Evolutionary conservation across 2,329 filamentous ascomycete species (phyloP).

Genomic region (Penicillium sp.): DNA sequence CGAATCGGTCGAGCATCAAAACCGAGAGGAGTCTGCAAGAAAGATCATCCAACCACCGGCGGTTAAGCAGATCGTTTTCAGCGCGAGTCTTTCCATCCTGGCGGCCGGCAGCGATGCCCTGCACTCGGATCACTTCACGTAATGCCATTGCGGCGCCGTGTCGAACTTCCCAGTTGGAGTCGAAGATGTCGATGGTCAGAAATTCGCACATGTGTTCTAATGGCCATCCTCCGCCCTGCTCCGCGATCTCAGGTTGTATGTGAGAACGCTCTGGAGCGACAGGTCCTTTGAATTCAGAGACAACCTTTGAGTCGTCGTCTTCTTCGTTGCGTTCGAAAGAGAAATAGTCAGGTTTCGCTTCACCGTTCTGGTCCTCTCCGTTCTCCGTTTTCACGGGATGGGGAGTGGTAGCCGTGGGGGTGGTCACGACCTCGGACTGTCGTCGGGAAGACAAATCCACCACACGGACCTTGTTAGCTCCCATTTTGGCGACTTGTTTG

Average conservation of each 20-base stretch:
- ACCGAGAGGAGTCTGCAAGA: constrained; percentile 94
- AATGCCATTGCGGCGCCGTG: constrained; percentile 96
- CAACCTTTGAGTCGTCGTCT: constrained; percentile 88
- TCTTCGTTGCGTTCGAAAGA: constrained; percentile 76
- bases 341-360: constrained; percentile 79
- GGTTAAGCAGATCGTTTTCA: constrained; percentile 79
- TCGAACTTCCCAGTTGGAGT: constrained; percentile 89
- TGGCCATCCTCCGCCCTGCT: constrained; percentile 85
- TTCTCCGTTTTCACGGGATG: constrained; percentile 63
- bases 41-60: constrained; percentile 87
- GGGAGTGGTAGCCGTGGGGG: constrained; percentile 52
- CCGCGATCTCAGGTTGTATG: constrained; percentile 73
- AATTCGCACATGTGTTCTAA: constrained; percentile 94
- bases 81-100: constrained; percentile 65
- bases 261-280: constrained; percentile 80
- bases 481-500: constrained; percentile 84
- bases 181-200: constrained; percentile 89
- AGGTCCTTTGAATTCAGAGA: constrained; percentile 92
- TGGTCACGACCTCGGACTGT: constrained; percentile 66
- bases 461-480: constrained; percentile 84
- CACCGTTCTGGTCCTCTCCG: constrained; percentile 60
- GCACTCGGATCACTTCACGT: constrained; percentile 86
- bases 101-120: constrained; percentile 84
- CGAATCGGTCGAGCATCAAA: constrained; percentile 95
- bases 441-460: constrained; percentile 77